Evolutionary conservation across 1,284 basidiomycete genomes (phyloP).

Genomic region (Neonothopanus nambi): DNA sequence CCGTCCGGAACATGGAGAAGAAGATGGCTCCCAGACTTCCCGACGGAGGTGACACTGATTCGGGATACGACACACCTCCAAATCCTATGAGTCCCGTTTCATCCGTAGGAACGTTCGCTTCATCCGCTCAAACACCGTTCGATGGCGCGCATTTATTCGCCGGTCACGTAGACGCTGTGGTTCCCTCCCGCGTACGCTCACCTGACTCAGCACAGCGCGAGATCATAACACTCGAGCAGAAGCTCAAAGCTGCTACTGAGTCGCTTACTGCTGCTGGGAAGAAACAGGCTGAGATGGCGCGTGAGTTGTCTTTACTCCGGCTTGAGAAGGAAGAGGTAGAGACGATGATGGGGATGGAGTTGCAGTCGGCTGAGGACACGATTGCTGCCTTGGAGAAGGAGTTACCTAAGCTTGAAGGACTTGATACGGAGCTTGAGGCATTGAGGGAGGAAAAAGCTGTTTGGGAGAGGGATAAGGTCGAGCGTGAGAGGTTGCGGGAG

Average conservation of each 20-base stretch:
- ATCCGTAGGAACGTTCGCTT: constrained; percentile 46
- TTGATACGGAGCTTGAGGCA: constrained; percentile 51
- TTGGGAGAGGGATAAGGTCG: constrained; percentile 58
- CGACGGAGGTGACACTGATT: constrained; percentile 37
- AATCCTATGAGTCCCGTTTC: constrained; percentile 52
- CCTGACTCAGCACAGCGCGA: constrained; percentile 37
- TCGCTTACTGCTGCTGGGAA: constrained; percentile 57
- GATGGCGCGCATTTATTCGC: constrained; percentile 83
- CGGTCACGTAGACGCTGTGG: constrained; percentile 66
- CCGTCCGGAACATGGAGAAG: constrained; percentile 68
- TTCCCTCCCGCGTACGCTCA: constrained; percentile 42
- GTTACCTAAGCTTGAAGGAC: constrained; percentile 52
- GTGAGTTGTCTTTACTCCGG: constrained; percentile 58
- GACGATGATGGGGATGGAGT: constrained; percentile 60
- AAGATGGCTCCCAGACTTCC: constrained; percentile 39
- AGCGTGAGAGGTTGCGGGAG: constrained; percentile 41
- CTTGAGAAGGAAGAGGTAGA: constrained; percentile 68
- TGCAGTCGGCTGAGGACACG: constrained; percentile 65
- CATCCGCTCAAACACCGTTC: constrained; percentile 53
- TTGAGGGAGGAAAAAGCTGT: constrained; percentile 48
- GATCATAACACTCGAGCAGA: constrained; percentile 55
- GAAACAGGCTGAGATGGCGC: constrained; percentile 58
- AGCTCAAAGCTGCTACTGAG: constrained; percentile 57
- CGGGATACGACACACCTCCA: constrained; percentile 54
- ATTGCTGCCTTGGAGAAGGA: constrained; percentile 63